phyloP scores from a whole-genome alignment of 805 yeast species.

The Candida ipomoeae region DNA sequence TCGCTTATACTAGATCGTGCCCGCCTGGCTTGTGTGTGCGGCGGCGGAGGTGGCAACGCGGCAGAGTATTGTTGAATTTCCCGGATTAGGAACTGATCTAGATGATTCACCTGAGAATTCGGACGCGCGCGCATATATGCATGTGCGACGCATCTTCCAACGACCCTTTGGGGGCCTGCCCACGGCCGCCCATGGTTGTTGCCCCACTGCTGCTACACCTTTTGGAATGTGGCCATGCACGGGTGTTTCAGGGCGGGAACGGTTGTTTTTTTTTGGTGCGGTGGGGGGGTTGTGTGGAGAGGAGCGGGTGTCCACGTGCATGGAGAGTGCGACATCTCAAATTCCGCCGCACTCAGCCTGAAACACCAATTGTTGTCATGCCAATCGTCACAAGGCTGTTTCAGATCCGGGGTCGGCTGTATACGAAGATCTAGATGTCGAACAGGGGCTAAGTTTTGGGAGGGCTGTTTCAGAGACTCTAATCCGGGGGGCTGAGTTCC shows the following conservation, averaged over 20 bases:
- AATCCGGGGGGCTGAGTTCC: no score
- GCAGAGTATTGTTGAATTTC: not conserved
- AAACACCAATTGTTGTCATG: conserved; percentile 1
- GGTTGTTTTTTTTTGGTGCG: not conserved
- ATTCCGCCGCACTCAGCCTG: not conserved
- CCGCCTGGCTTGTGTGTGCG: not conserved
- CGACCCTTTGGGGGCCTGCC: not conserved
- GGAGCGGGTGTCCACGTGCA: not conserved
- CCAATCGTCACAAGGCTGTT: not conserved
- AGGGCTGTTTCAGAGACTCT: no score
- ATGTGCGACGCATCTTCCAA: not conserved
- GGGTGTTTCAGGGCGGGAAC: not conserved
- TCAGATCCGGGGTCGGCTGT: not conserved
- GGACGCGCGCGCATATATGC: conserved; percentile 1
- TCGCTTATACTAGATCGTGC: not conserved
- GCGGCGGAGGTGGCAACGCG: not conserved
- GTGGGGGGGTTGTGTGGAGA: not conserved
- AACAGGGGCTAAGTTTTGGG: no score
- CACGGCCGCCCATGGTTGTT: not conserved
- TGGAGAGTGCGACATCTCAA: not conserved
- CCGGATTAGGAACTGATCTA: not conserved
- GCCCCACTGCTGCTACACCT: not conserved
- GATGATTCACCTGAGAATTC: conserved; percentile 1
- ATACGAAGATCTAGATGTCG: no score
- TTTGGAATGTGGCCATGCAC: not conserved